phyloP scores from a whole-genome alignment of 2,329 filamentous ascomycete species.

The Hypoxylon rubiginosum region DNA sequence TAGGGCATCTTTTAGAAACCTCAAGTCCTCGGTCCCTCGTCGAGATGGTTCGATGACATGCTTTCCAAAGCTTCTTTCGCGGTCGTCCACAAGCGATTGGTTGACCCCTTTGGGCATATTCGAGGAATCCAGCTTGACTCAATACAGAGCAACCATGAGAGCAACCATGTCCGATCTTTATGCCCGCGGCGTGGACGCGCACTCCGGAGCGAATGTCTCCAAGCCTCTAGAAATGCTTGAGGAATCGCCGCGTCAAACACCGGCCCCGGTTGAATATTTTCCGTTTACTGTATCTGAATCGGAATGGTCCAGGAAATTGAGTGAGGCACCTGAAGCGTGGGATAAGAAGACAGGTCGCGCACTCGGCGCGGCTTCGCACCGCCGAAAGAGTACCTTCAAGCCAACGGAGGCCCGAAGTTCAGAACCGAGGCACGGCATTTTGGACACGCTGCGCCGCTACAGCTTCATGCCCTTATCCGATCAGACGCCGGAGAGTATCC shows the following conservation, averaged over 20 bases:
- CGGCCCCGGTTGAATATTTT: constrained; percentile 8
- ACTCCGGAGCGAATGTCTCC: constrained; percentile 35
- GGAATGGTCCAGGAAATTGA: constrained; percentile 15
- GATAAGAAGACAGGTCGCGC: constrained; percentile 31
- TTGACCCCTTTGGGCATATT: constrained; percentile 43
- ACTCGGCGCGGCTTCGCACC: constrained; percentile 40
- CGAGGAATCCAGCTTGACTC: constrained; percentile 20
- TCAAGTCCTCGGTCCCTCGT: constrained; percentile 2
- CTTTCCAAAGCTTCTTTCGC: constrained; percentile 46
- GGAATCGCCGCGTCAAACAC: constrained; percentile 34
- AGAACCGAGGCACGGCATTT: constrained; percentile 20
- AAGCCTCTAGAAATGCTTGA: constrained; percentile 35
- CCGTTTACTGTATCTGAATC: background rate
- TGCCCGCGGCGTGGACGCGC: constrained; percentile 47
- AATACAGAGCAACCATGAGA: constrained; percentile 21
- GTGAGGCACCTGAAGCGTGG: background rate
- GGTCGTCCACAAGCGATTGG: constrained; percentile 48
- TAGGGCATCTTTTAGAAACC: constrained; percentile 13
- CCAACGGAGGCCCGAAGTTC: constrained; percentile 1
- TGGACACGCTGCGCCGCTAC: constrained; percentile 46
- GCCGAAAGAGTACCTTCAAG: constrained; percentile 37
- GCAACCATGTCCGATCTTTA: constrained; percentile 46
- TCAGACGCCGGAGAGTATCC: constrained; percentile 43
- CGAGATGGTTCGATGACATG: constrained; percentile 42
- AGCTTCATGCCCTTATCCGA: constrained; percentile 48